These are phyloP conservation scores for Medicago ruthenica DNA, from an alignment of 306 rosid species.

Conservation along the genomic window DNA sequence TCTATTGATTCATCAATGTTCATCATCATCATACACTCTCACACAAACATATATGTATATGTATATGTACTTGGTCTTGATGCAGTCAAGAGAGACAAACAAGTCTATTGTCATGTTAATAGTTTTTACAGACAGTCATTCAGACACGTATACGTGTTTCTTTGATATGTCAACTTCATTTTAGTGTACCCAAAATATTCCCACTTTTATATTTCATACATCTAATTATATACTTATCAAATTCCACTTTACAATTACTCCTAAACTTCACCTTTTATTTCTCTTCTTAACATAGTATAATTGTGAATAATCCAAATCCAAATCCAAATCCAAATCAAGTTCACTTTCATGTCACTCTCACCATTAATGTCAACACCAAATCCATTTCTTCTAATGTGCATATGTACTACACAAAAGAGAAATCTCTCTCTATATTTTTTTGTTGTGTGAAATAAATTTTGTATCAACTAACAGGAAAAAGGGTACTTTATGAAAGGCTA, in stretches of 20 bases:
- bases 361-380: not conserved
- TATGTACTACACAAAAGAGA: not conserved
- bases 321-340: too few relatives aligned
- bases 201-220: slow-evolving; percentile 13
- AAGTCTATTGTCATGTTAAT: slow-evolving; percentile 41
- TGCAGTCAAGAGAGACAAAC: slow-evolving; percentile 52
- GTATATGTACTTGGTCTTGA: slow-evolving; percentile 37
- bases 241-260: too few relatives aligned
- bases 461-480: not conserved
- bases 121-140: slow-evolving; percentile 42
- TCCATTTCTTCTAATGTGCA: not conserved
- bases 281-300: too few relatives aligned
- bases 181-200: slow-evolving; percentile 47
- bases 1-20: not conserved
- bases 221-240: not conserved
- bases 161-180: slow-evolving; percentile 50
- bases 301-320: too few relatives aligned
- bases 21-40: not conserved
- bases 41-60: not conserved
- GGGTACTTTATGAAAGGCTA: too few relatives aligned
- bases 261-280: not conserved
- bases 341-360: not conserved
- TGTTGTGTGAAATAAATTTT: not conserved
- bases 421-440: too few relatives aligned
- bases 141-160: slow-evolving; percentile 49